phyloP scores from a whole-genome alignment of 2,329 filamentous ascomycete species.

The Talaromyces pinophilus region DNA sequence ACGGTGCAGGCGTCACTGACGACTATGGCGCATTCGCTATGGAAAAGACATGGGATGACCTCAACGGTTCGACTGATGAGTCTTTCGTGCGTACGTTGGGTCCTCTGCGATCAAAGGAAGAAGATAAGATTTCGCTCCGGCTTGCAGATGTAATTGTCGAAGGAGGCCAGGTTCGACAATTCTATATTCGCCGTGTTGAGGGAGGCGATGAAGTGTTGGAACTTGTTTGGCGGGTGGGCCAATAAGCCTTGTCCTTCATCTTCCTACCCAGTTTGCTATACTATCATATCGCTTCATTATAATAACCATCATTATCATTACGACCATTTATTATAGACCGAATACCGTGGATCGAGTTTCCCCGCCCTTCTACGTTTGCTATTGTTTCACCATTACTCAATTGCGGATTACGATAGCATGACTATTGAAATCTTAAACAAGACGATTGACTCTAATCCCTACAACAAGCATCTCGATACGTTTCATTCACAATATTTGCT shows the following conservation, averaged over 20 bases:
- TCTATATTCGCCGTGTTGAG: conserved; percentile 54
- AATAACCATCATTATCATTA: conserved; percentile 7
- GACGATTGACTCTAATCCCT: neutral
- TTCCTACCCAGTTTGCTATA: neutral
- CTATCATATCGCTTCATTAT: neutral
- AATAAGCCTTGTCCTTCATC: neutral
- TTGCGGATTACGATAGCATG: conserved; percentile 2
- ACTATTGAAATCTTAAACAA: neutral
- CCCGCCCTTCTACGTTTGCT: neutral
- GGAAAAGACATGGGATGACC: conserved; percentile 58
- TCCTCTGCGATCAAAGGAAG: conserved; percentile 49
- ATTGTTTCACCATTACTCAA: neutral
- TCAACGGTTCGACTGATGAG: conserved; percentile 44
- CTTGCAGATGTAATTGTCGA: conserved; percentile 51
- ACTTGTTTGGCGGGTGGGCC: conserved; percentile 38
- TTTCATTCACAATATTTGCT: neutral
- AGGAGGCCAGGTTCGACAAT: conserved; percentile 53
- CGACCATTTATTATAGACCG: conserved; percentile 8
- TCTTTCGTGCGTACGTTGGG: conserved; percentile 57
- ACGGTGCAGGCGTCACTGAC: conserved; percentile 47
- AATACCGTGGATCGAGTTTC: neutral
- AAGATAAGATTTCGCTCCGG: conserved; percentile 56
- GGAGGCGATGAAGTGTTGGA: conserved; percentile 45
- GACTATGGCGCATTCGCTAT: conserved; percentile 40
- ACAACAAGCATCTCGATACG: neutral